Evolutionary conservation across 208 protist species (phyloP), one percentile per base, ranked within the genome.

Genomic region (Blastocrithidia nonstop): DNA sequence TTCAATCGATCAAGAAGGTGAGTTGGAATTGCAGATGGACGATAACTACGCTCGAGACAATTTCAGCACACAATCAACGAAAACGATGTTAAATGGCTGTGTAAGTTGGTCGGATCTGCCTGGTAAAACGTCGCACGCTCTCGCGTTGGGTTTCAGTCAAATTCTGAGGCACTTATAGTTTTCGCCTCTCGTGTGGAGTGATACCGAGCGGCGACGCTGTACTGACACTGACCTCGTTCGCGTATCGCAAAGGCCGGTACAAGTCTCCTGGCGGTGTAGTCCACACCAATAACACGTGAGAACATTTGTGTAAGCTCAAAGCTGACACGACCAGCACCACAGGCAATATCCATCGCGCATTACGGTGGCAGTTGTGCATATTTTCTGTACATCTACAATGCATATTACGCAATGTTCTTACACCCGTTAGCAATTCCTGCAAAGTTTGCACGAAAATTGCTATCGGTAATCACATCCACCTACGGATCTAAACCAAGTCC

Each of bases 41-140:
- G 66, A 43, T 76, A 88, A 52, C 76, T 82, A 40, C 72, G 72
- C 61, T 88, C 85, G 19, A 93, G 58, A 26, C 73, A 75, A 51
- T 93, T 88, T 74, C 80, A 90, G 63, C 78, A 88, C 29, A 88
- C 52, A 33, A 93, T 76, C 21, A 93, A 52, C 9, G 74, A 72
- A 45, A 88, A 85, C 27, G 69, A 23, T 20, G 68, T 65, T 44
- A 93, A 52, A 60, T 93, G 80, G 7, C 66, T 52, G 53, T 90
- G 85, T 53, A 93, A 45, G 59, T 93, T 90, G 13, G 74, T 81
- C 13, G 80, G 80, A 58, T 93, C 80, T 6, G 78, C 66, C 67
- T 93, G 85, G 50, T 77, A 85, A 50, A 93, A 93, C 20, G 62
- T 84, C 8, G 77, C 78, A 11, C 57, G 49, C 46, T 85, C 65